Evolutionary conservation across 306 rosid genomes (phyloP), one percentile per base, ranked within the genome.

Genomic region (Acacia acuminata): DNA sequence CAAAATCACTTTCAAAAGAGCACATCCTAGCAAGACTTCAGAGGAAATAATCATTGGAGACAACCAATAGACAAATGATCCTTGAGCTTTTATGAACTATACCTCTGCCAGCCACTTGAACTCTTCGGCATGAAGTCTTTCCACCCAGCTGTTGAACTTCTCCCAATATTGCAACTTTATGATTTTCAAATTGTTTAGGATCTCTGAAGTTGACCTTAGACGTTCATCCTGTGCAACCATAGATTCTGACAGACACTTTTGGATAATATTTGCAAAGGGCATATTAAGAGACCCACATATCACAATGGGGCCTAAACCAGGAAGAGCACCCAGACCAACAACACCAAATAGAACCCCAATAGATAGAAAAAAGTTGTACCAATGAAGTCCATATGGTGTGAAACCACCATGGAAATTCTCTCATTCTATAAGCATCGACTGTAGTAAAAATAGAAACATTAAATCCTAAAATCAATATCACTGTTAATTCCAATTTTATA

Each of bases 131-230:
- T 96, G 86, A 22, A 80, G 82, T 1, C 88, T 85, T 67, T 91
- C 87, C 0, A 91, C 78, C 58, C 79, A 40, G 47, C 14, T 82
- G 81, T 87, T 88, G 79, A 94, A 94, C 12, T 91, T 90, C 3
- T 88, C 97, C 98, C 98, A 94, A 0, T 94, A 94, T 61, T 94
- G 97, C 25, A 94, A 79, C 79, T 91, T 94, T 5, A 94, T 92
- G 86, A 90, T 81, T 63, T 94, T 94, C 94, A 92, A 92, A 61
- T 85, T 92, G 58, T 93, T 93, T 5, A 92, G 94, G 58, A 93
- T 84, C 79, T 94, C 97, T 15, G 98, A 91, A 82, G 97, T 91
- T 77, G 91, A 82, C 63, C 97, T 85, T n/a, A 94, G 89, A 30
- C 97, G 78, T 81, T 88, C 90, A 16, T 94, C 98, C 58, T 94